Base-by-base conservation (phyloP, 345 rosid genomes). In the Raphanus sativus region DNA sequence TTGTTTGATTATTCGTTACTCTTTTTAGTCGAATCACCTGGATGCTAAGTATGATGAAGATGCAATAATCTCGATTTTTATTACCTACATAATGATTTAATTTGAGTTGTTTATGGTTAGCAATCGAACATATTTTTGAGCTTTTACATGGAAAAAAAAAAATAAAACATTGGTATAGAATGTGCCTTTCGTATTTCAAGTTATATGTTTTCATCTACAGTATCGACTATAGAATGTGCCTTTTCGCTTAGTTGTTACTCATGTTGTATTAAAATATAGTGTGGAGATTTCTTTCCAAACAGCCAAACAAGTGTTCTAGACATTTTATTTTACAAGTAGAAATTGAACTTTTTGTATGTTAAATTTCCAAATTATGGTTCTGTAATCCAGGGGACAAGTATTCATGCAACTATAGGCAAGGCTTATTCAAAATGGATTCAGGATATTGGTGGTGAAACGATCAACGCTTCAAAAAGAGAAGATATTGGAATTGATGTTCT, bases 351-450 rank as follows among this genome's bases (percentile, higher is more conserved):
- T 50, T n/a, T 5, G 21, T 50, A n/a, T 50, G 8, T 50, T 50
- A 50, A n/a, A 50, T n/a, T 50, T 50, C 17, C n/a, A 50, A 12
- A 50, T 50, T 50, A 50, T 50, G 55, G 17, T 15, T 32, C 45
- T 73, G 38, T 2, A 7, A 12, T 50, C 11, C 11, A 63, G 77
- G 36, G 70, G 50, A 48, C 61, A 63, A 63, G 15, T 12, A 21
- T 73, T 50, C 50, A 73, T 29, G 25, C 69, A 50, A 50, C 36
- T 12, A 24, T 64, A 1, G 70, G 28, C n/a, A 64, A 64, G 34
- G 28, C 34, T 33, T 34, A 64, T 12, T 33, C 64, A 5, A 64
- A 64, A 63, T 74, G 77, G 70, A 52, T 34, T 74, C 1, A 4
- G 4, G 8, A 64, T 8, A 33, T 52, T 52, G 13, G 54, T 33